Conservation (phyloP, 768 basidiomycete species). For the Bullera alba region DNA sequence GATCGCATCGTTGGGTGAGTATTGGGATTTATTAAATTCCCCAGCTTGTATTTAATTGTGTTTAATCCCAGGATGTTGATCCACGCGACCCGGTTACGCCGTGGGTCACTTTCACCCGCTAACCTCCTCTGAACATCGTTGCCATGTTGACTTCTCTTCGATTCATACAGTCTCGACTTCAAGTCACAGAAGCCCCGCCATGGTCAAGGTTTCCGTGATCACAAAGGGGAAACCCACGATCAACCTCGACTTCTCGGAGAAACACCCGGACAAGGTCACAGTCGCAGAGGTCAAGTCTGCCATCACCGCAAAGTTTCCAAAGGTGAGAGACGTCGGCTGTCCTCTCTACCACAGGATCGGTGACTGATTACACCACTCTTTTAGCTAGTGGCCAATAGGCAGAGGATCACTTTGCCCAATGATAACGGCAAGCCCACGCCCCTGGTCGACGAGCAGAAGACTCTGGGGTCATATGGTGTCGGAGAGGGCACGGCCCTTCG, state of each 20-base stretch:
- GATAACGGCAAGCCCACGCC: slow-evolving; percentile 49
- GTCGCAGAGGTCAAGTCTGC: slow-evolving; percentile 64
- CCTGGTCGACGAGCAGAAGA: slow-evolving; percentile 58
- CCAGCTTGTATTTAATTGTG: too few species aligned
- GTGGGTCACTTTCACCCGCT: too few species aligned
- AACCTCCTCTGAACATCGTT: too few species aligned
- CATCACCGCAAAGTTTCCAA: slow-evolving; percentile 56
- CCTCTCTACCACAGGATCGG: too few species aligned
- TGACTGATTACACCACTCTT: slow-evolving; percentile 10
- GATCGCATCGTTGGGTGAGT: too few species aligned
- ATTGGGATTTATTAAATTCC: too few species aligned
- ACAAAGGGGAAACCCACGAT: slow-evolving; percentile 49
- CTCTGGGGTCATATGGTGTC: slow-evolving; percentile 57
- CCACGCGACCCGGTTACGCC: too few species aligned
- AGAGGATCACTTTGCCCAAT: slow-evolving; percentile 55
- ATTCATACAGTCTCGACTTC: too few species aligned
- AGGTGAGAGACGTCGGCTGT: slow-evolving; percentile 47
- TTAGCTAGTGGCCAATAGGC: slow-evolving; percentile 66
- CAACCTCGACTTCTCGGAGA: slow-evolving; percentile 41
- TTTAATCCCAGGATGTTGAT: too few species aligned
- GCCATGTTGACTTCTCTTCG: too few species aligned
- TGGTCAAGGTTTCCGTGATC: slow-evolving; percentile 58
- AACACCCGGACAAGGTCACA: slow-evolving; percentile 49
- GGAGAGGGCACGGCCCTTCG: slow-evolving; percentile 59
- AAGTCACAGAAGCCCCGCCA: too few species aligned